phyloP scores from a whole-genome alignment of 768 basidiomycete genomes.

The Termitomyces sp. region DNA sequence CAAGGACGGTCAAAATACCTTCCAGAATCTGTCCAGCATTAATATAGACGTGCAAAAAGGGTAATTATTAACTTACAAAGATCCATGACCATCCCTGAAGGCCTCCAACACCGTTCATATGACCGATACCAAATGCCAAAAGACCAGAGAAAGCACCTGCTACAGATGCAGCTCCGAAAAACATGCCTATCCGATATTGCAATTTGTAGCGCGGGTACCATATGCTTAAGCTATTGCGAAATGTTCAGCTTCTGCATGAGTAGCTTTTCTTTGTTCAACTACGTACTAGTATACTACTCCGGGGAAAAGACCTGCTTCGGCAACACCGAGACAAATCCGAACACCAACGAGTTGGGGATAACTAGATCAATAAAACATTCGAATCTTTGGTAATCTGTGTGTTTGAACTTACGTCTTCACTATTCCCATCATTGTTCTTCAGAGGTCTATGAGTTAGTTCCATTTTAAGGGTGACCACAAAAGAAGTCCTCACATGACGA shows the following conservation, averaged over 20 bases:
- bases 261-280: background rate
- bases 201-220: slow-evolving; percentile 66
- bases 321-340: slow-evolving; percentile 55
- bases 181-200: slow-evolving; percentile 55
- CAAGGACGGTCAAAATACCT: slow-evolving; percentile 54
- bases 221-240: slow-evolving; percentile 44
- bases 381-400: background rate
- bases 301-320: slow-evolving; percentile 70
- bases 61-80: slow-evolving; percentile 36
- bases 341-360: slow-evolving; percentile 58
- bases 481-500: slow-evolving; percentile 43
- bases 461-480: background rate
- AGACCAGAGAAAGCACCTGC: slow-evolving; percentile 62
- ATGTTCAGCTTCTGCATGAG: background rate
- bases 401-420: slow-evolving; percentile 48
- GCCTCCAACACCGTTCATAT: slow-evolving; percentile 42
- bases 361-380: slow-evolving; percentile 23
- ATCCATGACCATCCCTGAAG: slow-evolving; percentile 65
- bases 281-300: slow-evolving; percentile 70
- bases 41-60: background rate
- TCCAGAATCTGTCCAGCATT: slow-evolving; percentile 47
- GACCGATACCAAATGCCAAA: slow-evolving; percentile 49
- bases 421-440: slow-evolving; percentile 60
- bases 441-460: background rate
- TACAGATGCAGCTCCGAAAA: slow-evolving; percentile 61